phyloP scores from a whole-genome alignment of 306 rosid genomes.

The Vicia villosa region DNA sequence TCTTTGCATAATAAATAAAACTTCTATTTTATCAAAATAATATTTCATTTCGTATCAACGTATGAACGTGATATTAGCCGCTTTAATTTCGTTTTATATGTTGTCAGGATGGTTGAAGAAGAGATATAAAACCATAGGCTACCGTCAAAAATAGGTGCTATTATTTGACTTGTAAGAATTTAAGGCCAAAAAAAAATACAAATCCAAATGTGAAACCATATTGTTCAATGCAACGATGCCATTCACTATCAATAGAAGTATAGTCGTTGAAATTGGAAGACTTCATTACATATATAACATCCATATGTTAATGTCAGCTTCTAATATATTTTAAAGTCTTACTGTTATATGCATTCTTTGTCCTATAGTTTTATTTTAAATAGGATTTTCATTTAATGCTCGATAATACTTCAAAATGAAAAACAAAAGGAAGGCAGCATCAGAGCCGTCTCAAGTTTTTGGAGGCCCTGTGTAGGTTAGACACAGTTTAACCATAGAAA shows the following conservation, averaged over 20 bases:
- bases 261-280: neutral
- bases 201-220: conserved; percentile 21
- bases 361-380: too few species aligned
- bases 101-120: neutral
- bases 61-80: neutral
- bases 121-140: neutral
- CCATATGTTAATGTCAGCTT: neutral
- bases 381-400: too few species aligned
- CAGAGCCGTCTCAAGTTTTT: too few species aligned
- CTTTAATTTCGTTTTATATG: neutral
- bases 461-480: too few species aligned
- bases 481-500: too few species aligned
- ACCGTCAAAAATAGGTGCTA: conserved; percentile 18
- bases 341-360: too few species aligned
- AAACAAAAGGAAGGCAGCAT: neutral
- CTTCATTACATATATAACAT: neutral
- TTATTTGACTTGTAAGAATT: conserved; percentile 20
- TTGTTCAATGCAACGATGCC: neutral
- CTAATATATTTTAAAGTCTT: neutral
- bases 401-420: neutral
- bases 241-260: neutral
- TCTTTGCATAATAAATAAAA: too few species aligned
- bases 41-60: neutral
- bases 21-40: neutral
- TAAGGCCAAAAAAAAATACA: neutral